phyloP scores from a whole-genome alignment of 352 stramenopile genomes.

The Pilasporangium apinafurcum region DNA sequence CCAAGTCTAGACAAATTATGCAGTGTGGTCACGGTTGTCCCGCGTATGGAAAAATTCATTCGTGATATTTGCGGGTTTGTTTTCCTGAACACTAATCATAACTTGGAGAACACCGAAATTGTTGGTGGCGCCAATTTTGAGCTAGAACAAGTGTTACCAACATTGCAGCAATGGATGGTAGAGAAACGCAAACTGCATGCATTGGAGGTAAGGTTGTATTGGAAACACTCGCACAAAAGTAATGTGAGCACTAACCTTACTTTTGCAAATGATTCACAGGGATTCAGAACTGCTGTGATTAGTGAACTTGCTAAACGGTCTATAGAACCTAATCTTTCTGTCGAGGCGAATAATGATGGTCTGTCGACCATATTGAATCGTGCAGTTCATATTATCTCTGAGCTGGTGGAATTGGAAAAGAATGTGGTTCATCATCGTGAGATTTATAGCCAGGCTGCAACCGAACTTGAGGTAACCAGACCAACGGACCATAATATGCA shows the following conservation, averaged over 20 bases:
- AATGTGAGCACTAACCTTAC: neutral
- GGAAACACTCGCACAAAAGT: neutral
- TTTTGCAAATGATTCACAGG: constrained; percentile 3
- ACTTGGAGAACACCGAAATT: constrained; percentile 13
- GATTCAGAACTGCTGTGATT: constrained; percentile 52
- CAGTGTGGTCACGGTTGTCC: constrained; percentile 70
- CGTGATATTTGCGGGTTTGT: constrained; percentile 78
- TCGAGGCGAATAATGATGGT: constrained; percentile 8
- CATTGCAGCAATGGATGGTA: constrained; percentile 58
- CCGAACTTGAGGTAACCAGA: constrained; percentile 58
- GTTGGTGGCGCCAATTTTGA: constrained; percentile 23
- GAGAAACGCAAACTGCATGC: constrained; percentile 48
- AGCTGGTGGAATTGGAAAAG: constrained; percentile 83
- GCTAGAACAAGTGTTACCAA: constrained; percentile 67
- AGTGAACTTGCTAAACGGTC: constrained; percentile 56
- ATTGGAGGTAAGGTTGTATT: constrained; percentile 29
- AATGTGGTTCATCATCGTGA: constrained; percentile 71
- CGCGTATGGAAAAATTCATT: constrained; percentile 85
- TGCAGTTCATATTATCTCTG: constrained; percentile 60
- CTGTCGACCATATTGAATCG: constrained; percentile 39
- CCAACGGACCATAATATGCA: neutral
- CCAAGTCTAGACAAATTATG: constrained; percentile 79
- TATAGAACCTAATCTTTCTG: constrained; percentile 31
- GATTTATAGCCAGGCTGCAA: constrained; percentile 74
- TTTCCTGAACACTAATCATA: constrained; percentile 33